Evolutionary conservation across 2,329 filamentous ascomycete genomes (phyloP).

Genomic region (Hypomyces perniciosus): DNA sequence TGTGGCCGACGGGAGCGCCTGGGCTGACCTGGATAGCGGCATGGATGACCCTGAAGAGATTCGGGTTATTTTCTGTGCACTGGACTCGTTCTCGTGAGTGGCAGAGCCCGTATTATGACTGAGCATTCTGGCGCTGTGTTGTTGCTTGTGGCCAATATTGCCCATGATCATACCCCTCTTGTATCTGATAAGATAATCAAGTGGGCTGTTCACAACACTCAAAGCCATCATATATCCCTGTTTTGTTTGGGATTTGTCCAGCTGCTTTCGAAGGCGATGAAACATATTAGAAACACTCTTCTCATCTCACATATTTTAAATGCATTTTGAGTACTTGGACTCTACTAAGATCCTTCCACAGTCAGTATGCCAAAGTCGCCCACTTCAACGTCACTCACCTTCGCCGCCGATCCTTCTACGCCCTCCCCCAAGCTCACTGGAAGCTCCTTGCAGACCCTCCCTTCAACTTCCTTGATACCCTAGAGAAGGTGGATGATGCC

Average conservation of each 20-base stretch:
- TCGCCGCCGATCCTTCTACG: slow-evolving; percentile 87
- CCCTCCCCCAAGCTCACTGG: slow-evolving; percentile 78
- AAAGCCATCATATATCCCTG: background rate
- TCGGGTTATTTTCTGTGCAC: slow-evolving; percentile 68
- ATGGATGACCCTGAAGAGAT: slow-evolving; percentile 74
- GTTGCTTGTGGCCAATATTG: background rate
- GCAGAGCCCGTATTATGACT: background rate
- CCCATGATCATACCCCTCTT: background rate
- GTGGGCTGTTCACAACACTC: background rate
- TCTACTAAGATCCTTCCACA: slow-evolving; percentile 28
- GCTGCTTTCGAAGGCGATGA: background rate
- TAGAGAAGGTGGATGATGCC: slow-evolving; percentile 75
- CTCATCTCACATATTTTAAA: background rate
- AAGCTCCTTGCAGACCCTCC: slow-evolving; percentile 73
- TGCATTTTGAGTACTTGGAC: background rate
- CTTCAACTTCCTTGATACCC: slow-evolving; percentile 73
- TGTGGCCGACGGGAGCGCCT: slow-evolving; percentile 36
- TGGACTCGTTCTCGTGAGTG: slow-evolving; percentile 85
- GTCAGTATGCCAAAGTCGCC: slow-evolving; percentile 76
- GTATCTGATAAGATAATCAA: background rate
- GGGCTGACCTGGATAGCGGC: slow-evolving; percentile 58
- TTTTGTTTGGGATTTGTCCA: background rate
- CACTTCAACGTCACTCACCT: slow-evolving; percentile 90
- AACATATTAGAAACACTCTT: slow-evolving; percentile 2
- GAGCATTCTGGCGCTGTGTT: background rate